Evolutionary conservation across 371 early-diverging fungal genomes (phyloP), one percentile per base, ranked within the genome.

Genomic region (Dichotomocladium elegans): DNA sequence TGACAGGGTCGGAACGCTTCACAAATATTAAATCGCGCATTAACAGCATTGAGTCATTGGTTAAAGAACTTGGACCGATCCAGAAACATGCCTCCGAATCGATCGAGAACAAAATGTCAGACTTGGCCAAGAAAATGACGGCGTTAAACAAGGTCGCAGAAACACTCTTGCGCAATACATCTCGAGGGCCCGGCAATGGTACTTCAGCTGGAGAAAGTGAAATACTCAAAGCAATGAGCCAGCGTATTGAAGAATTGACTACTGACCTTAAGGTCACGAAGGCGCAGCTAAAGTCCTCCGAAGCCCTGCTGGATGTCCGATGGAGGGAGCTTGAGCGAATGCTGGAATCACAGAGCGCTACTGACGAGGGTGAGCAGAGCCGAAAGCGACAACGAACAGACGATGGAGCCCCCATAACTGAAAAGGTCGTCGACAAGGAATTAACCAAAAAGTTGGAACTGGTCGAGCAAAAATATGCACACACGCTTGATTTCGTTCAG

Each of bases 401-500:
- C 8, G 37, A 37, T 15, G n/a, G n/a, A n/a, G n/a, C n/a, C n/a
- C n/a, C n/a, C n/a, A n/a, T n/a, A n/a, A n/a, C n/a, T n/a, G n/a
- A n/a, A n/a, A n/a, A n/a, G n/a, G n/a, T n/a, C n/a, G n/a, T n/a
- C n/a, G n/a, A n/a, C n/a, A n/a, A n/a, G n/a, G 37, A 37, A 17
- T 21, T 37, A 0, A 37, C 21, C 17, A 2, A 19, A 8, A 48
- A 35, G 35, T 9, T 48, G 9, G 3, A 19, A 17, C 10, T 31
- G 15, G 21, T 48, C 25, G 49, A 48, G 31, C 25, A 33, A 41
- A 51, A 58, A 27, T 46, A 58, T 31, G 27, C 24, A 21, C 52
- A 49, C 15, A 11, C 52, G 29, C 28, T 52, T 8, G 58, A 52
- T 10, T 58, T 46, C 29, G n/a, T 58, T 17, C 25, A 52, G n/a